These are phyloP conservation scores for Neofusicoccum cordaticola DNA, from an alignment of 2,329 filamentous ascomycete species.

Conservation along the genomic window DNA sequence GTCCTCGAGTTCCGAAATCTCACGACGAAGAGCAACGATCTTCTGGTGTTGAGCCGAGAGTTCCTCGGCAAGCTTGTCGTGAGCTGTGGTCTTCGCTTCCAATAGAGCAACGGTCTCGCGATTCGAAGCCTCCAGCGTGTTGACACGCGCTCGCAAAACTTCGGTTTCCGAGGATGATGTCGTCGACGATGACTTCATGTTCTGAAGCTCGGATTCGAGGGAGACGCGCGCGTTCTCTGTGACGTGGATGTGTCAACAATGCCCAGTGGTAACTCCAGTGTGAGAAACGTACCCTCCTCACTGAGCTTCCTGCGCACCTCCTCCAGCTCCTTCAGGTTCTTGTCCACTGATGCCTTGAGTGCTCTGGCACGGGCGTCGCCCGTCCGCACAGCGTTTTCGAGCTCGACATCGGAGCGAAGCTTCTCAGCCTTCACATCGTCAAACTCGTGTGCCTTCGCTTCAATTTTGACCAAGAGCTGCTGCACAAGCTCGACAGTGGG, in stretches of 20 bases:
- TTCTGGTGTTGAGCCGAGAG: constrained; percentile 87
- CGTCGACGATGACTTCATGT: constrained; percentile 70
- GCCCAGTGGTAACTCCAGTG: background rate
- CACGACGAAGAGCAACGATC: constrained; percentile 76
- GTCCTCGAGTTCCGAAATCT: constrained; percentile 79
- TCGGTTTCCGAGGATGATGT: constrained; percentile 72
- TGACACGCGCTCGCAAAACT: constrained; percentile 75
- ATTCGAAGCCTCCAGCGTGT: constrained; percentile 85
- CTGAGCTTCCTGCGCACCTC: constrained; percentile 77
- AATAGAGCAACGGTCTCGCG: constrained; percentile 85
- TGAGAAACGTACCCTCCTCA: constrained; percentile 65
- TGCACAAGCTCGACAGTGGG: constrained; percentile 78
- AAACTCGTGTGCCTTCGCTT: constrained; percentile 75
- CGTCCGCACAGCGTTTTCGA: constrained; percentile 83
- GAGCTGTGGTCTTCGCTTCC: constrained; percentile 82
- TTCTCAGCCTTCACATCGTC: constrained; percentile 84
- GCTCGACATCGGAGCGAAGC: constrained; percentile 82
- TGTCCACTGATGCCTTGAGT: constrained; percentile 77
- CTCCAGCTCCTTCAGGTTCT: constrained; percentile 78
- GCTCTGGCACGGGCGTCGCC: constrained; percentile 79
- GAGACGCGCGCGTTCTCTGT: constrained; percentile 72
- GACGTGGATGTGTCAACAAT: background rate
- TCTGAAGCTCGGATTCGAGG: constrained; percentile 78
- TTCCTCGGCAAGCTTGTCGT: constrained; percentile 82
- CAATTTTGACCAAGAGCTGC: constrained; percentile 70